A percentile compares a stretch with the other conserved stretches of the same genome.
Conservation (phyloP, 169 alveolate species). For the Amoebophrya sp. region DNA sequence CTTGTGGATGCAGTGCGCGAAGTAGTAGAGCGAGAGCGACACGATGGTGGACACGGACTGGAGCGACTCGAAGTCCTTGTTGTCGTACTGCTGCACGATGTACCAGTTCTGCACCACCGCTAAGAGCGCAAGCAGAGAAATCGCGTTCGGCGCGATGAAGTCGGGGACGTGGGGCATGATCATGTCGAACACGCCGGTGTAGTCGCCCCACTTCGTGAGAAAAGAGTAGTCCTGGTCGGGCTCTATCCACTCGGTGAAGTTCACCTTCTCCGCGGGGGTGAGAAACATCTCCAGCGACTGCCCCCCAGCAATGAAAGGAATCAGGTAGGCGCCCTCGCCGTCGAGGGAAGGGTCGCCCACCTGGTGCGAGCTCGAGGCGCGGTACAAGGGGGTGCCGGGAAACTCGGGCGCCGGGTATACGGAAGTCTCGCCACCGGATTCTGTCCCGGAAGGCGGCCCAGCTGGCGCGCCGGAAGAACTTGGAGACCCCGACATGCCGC, state of each 20-base stretch:
- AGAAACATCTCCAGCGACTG: neutral
- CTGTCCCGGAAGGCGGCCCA: too few species aligned
- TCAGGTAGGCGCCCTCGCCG: too few species aligned
- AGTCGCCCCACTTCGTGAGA: neutral
- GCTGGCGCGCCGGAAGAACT: too few species aligned
- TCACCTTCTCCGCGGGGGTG: neutral
- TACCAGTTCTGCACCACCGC: neutral
- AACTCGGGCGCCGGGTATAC: too few species aligned
- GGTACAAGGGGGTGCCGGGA: too few species aligned
- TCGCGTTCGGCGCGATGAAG: neutral
- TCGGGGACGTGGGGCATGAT: neutral
- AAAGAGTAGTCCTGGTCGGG: neutral
- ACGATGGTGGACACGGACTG: neutral
- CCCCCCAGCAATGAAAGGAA: too few species aligned
- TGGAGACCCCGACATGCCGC: too few species aligned
- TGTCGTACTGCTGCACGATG: neutral
- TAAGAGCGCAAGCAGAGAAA: neutral
- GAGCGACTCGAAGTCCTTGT: neutral
- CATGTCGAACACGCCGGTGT: neutral
- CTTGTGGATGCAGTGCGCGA: neutral
- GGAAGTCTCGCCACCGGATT: too few species aligned
- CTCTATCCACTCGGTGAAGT: neutral
- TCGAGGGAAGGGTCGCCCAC: too few species aligned
- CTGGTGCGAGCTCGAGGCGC: too few species aligned
- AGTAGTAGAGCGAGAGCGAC: neutral